Evolutionary conservation across 352 stramenopile genomes (phyloP).

Genomic region (Elongisporangium prolatum): DNA sequence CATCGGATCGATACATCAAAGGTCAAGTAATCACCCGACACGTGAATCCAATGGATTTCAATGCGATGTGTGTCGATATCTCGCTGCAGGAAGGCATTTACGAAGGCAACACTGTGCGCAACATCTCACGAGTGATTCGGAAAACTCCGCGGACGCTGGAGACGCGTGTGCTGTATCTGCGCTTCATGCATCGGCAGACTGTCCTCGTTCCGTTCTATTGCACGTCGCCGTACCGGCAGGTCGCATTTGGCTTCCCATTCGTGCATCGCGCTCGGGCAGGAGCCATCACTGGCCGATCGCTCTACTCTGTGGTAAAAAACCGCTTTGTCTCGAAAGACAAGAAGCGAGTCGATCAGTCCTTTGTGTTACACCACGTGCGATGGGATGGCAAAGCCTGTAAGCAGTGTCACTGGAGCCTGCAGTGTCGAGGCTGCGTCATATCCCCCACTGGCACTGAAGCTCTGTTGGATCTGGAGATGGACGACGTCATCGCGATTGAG

Average conservation of each 20-base stretch:
- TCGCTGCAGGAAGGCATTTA: constrained; percentile 13
- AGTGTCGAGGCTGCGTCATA: constrained; percentile 50
- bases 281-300: constrained; percentile 17
- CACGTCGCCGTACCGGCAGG: constrained; percentile 23
- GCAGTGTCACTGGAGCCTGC: constrained; percentile 45
- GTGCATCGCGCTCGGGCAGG: constrained; percentile 15
- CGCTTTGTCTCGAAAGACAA: constrained; percentile 9
- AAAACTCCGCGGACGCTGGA: background rate
- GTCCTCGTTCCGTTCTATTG: constrained; percentile 57
- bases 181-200: constrained; percentile 34
- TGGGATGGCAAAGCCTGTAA: constrained; percentile 39
- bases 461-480: constrained; percentile 32
- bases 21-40: constrained; percentile 5
- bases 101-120: constrained; percentile 5
- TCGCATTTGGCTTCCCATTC: constrained; percentile 34
- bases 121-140: constrained; percentile 4
- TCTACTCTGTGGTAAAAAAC: constrained; percentile 22
- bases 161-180: constrained; percentile 23
- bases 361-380: constrained; percentile 42
- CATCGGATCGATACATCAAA: constrained; percentile 19
- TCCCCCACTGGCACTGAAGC: constrained; percentile 13
- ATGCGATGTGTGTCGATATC: constrained; percentile 11
- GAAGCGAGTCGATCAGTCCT: constrained; percentile 8
- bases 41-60: background rate
- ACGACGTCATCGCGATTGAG: constrained; percentile 64